Evolutionary conservation across 2,329 filamentous ascomycete genomes (phyloP).

Genomic region (Claviceps sp.): DNA sequence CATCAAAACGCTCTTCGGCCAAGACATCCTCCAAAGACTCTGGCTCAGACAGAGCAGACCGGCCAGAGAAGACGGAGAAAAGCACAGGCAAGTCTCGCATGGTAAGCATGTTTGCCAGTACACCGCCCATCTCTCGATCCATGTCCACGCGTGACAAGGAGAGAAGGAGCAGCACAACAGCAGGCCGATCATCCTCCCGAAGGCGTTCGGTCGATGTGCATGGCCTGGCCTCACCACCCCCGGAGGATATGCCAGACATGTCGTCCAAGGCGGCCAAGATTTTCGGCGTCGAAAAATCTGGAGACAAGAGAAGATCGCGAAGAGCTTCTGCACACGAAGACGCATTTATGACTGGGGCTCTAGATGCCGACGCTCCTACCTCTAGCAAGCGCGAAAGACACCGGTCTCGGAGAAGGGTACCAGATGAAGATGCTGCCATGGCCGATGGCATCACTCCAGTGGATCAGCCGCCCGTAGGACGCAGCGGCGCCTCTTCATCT

Average conservation of each 20-base stretch:
- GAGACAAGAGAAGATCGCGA: slow-evolving; percentile 30
- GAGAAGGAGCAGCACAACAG: slow-evolving; percentile 24
- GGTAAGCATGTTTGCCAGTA: slow-evolving; percentile 49
- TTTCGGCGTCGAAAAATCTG: slow-evolving; percentile 42
- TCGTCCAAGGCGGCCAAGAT: slow-evolving; percentile 67
- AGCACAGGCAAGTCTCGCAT: slow-evolving; percentile 40
- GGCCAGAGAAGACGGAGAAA: slow-evolving; percentile 28
- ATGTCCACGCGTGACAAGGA: slow-evolving; percentile 56
- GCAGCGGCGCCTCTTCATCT: slow-evolving; percentile 23
- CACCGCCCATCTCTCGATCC: slow-evolving; percentile 52
- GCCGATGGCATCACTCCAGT: slow-evolving; percentile 19
- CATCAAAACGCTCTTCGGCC: slow-evolving; percentile 37
- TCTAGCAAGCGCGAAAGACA: slow-evolving; percentile 19
- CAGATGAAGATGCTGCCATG: slow-evolving; percentile 28
- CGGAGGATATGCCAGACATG: slow-evolving; percentile 52
- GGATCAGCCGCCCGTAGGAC: slow-evolving; percentile 17
- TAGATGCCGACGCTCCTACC: slow-evolving; percentile 22
- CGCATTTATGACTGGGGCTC: slow-evolving; percentile 31
- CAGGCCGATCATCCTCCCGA: slow-evolving; percentile 50
- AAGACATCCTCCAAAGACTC: slow-evolving; percentile 54
- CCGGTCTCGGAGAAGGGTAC: slow-evolving; percentile 16
- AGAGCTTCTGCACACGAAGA: slow-evolving; percentile 36
- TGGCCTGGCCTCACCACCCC: slow-evolving; percentile 58
- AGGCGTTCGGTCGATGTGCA: slow-evolving; percentile 54
- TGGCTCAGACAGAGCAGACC: slow-evolving; percentile 55